Percentiles rank a stretch among this genome's conserved stretches.
phyloP scores from a whole-genome alignment of 2,329 filamentous ascomycete species.

The Emergomyces pasteurianus region DNA sequence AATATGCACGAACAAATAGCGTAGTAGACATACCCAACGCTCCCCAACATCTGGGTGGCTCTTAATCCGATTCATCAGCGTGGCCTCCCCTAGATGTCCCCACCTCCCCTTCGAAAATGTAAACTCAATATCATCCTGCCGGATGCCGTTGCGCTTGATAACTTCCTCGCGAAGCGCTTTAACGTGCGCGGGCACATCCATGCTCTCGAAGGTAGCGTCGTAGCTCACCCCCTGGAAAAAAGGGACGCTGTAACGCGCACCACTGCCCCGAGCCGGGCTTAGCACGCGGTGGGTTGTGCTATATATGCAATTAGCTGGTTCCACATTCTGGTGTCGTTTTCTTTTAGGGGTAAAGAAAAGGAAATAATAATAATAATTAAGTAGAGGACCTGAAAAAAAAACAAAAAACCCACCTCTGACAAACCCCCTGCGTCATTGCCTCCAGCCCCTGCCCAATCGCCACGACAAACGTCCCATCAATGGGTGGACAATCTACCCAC shows the following conservation, averaged over 20 bases:
- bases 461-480: conserved; percentile 67
- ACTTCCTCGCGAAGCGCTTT: conserved; percentile 49
- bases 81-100: conserved; percentile 66
- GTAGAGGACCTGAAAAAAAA: too few species aligned
- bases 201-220: conserved; percentile 66
- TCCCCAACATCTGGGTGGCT: conserved; percentile 80
- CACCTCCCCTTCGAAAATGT: conserved; percentile 62
- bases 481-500: conserved; percentile 74
- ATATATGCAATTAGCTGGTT: not conserved
- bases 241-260: conserved; percentile 65
- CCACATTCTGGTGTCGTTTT: not conserved
- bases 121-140: conserved; percentile 70
- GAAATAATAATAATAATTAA: not conserved
- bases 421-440: conserved; percentile 72
- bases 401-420: conserved; percentile 37
- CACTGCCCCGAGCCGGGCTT: conserved; percentile 56
- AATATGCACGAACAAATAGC: not conserved
- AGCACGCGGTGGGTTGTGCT: conserved; percentile 73
- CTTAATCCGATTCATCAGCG: conserved; percentile 71
- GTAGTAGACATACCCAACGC: conserved; percentile 43
- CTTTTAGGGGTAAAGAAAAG: not conserved
- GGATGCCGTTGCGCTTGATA: conserved; percentile 42
- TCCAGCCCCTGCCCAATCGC: conserved; percentile 81
- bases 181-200: conserved; percentile 56
- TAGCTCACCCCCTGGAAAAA: conserved; percentile 82